Evolutionary conservation across 2,329 filamentous ascomycete species (phyloP).

Genomic region (Cladophialophora bantiana): DNA sequence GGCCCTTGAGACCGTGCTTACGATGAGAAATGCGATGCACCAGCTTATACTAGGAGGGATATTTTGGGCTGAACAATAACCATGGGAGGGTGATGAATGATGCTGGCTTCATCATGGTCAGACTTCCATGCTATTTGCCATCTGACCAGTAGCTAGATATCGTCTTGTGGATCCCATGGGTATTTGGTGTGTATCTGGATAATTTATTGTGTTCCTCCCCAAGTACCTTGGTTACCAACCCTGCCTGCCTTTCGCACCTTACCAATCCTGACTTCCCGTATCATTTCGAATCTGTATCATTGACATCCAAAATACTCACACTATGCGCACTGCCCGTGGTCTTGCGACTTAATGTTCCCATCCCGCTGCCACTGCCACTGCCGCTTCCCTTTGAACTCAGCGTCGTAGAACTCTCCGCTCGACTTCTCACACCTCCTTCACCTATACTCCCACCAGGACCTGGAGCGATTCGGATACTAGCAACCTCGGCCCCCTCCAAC

Average conservation of each 20-base stretch:
- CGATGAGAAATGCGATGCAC: too few species aligned
- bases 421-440: constrained; percentile 24
- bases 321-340: constrained; percentile 17
- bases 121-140: too few species aligned
- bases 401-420: constrained; percentile 25
- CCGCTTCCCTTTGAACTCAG: constrained; percentile 12
- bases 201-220: not conserved
- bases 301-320: constrained; percentile 33
- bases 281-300: constrained; percentile 22
- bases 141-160: not conserved
- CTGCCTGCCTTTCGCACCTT: not conserved
- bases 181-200: not conserved
- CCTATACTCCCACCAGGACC: constrained; percentile 16
- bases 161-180: not conserved
- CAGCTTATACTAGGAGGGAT: too few species aligned
- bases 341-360: constrained; percentile 19
- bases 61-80: too few species aligned
- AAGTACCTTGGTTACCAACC: not conserved
- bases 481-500: constrained; percentile 76
- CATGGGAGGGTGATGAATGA: too few species aligned
- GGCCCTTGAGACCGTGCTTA: too few species aligned
- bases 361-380: constrained; percentile 9
- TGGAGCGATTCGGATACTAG: constrained; percentile 50
- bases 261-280: not conserved
- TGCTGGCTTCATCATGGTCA: too few species aligned